Evolutionary conservation across 148 eudicot species (phyloP).

Genomic region (Tetragonia tetragonoides): DNA sequence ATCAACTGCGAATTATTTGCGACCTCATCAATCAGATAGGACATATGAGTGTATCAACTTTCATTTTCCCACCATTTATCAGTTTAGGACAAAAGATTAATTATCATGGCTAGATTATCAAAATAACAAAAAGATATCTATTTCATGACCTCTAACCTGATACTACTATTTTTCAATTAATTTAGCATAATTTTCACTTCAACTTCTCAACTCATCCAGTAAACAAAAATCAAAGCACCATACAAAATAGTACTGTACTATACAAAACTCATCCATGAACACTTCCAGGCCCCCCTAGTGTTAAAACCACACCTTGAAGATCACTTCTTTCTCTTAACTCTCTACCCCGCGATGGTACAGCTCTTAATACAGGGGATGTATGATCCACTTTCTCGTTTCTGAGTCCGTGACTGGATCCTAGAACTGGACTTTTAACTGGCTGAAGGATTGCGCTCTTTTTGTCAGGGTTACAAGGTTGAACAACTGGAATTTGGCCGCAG

Average conservation of each 20-base stretch:
- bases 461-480: slow-evolving; percentile 26
- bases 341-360: slow-evolving; percentile 17
- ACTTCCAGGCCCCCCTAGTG: slow-evolving; percentile 77
- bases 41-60: too few relatives aligned
- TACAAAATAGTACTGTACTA: neutral
- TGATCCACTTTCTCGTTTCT: slow-evolving; percentile 27
- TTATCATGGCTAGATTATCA: neutral
- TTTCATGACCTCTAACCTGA: neutral
- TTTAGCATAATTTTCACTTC: neutral
- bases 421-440: neutral
- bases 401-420: slow-evolving; percentile 15
- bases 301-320: slow-evolving; percentile 71
- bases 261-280: slow-evolving; percentile 14
- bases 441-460: slow-evolving; percentile 18
- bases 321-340: slow-evolving; percentile 48
- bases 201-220: neutral
- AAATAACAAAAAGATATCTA: too few relatives aligned
- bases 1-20: too few relatives aligned
- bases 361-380: slow-evolving; percentile 26
- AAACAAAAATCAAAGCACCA: neutral
- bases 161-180: neutral
- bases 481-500: slow-evolving; percentile 20
- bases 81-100: too few relatives aligned
- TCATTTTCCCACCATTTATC: too few relatives aligned
- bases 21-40: too few relatives aligned